Base-by-base conservation (phyloP, 106 monocot species). In the Cymbidium sinense region DNA sequence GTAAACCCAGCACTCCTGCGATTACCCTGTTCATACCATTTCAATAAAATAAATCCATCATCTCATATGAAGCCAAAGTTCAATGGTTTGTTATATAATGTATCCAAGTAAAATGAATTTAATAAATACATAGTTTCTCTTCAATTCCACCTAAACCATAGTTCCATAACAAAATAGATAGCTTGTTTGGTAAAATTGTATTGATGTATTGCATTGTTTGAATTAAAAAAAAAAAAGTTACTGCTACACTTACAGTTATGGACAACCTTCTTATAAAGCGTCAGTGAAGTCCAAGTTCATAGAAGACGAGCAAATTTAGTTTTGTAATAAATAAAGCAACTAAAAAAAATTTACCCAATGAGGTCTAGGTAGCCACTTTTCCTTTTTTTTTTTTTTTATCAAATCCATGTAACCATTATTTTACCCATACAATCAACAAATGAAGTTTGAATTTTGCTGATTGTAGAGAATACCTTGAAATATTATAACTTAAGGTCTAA, bases 1-100 rank as follows among this genome's bases (percentile, higher is more conserved):
- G 93, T 93, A 79, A 93, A 96, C 43, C 93, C 96, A 79, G 96
- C 96, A 88, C 86, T 93, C 82, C 91, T 86, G 34, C 85, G 82
- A 76, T 96, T 96, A 82, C 93, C 93, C 96, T 96, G 82, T 29
- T 75, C 25, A 78, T 43, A 34, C 36, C 18, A 37, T 69, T 17
- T 39, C 6, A 50, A 18, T 5, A 74, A 33, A 58, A 64, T 12
- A 61, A 31, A 72, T 43, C 19, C 76, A 76, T 37, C 25, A 70
- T 36, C 30, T 21, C 1, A 71, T 71, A 4, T 71, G 7, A 71
- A 71, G 5, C 20, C 34, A 71, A 21, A 21, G 34, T 39, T 23
- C 21, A 67, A 33, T 3, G 15, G 58, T 23, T n/a, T 58, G 23
- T 58, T n/a, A n/a, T 58, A 7, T 33, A 29, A 31, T 31, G 10